Conservation (phyloP, 1,139 yeast genomes). For the Pneumocystis wakefieldiae region DNA sequence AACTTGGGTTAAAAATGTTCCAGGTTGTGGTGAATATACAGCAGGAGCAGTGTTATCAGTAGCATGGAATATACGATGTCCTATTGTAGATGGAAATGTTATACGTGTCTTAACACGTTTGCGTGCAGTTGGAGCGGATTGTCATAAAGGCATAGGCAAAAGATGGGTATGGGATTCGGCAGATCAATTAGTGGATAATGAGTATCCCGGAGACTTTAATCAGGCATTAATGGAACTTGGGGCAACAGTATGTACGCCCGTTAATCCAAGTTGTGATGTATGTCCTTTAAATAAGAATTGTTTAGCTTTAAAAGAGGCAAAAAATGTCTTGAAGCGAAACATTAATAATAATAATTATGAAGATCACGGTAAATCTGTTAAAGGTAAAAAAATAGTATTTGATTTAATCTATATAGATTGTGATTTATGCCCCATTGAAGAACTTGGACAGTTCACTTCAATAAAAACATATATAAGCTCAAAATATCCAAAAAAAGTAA, state of each 20-base stretch:
- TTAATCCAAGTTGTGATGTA: slow-evolving; percentile 4
- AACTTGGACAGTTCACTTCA: slow-evolving; percentile 4
- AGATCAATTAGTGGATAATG: slow-evolving; percentile 5
- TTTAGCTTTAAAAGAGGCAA: slow-evolving; percentile 5
- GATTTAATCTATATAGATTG: not conserved
- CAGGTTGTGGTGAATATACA: slow-evolving; percentile 13
- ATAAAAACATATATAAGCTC: slow-evolving; percentile 5
- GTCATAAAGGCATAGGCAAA: slow-evolving; percentile 9
- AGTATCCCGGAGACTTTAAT: slow-evolving; percentile 8
- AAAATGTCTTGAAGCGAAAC: not conserved
- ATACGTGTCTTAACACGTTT: slow-evolving; percentile 10
- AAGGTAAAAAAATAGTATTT: not conserved
- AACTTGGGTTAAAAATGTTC: slow-evolving; percentile 10
- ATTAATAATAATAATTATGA: not conserved
- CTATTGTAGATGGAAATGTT: slow-evolving; percentile 12
- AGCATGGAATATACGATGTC: slow-evolving; percentile 8
- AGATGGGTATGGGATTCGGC: slow-evolving; percentile 10
- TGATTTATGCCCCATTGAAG: slow-evolving; percentile 3
- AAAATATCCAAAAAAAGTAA: slow-evolving; percentile 8
- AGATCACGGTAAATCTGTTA: not conserved
- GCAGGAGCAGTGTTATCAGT: slow-evolving; percentile 12
- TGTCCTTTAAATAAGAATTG: slow-evolving; percentile 8
- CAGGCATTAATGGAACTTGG: slow-evolving; percentile 13
- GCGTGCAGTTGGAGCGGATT: slow-evolving; percentile 9
- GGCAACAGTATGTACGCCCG: slow-evolving; percentile 10